Conservation (phyloP, 495 filamentous ascomycete genomes). For the Lineolata rhizophorae region DNA sequence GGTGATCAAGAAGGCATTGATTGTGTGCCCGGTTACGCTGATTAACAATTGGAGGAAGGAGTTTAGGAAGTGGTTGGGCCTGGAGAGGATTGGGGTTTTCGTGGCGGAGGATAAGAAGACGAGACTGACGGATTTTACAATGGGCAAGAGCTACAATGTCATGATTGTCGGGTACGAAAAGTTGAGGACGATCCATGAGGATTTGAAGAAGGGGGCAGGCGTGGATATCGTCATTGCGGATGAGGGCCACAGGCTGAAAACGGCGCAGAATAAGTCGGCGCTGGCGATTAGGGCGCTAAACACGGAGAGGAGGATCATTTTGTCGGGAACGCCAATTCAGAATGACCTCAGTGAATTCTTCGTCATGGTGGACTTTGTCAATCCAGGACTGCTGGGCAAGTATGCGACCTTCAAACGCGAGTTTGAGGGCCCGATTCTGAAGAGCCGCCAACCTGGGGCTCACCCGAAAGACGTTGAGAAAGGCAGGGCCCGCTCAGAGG, state of each 20-base stretch:
- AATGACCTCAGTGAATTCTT: conserved; percentile 67
- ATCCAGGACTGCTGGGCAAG: conserved; percentile 47
- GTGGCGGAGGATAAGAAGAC: conserved; percentile 45
- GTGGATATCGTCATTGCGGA: conserved; percentile 67
- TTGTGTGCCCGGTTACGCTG: conserved; percentile 62
- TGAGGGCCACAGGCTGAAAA: conserved; percentile 66
- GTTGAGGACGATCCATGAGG: conserved; percentile 42
- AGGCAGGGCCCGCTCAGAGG: conserved; percentile 44
- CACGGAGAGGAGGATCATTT: conserved; percentile 41
- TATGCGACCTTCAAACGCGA: conserved; percentile 48
- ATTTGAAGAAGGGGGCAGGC: conserved; percentile 36
- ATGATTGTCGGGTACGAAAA: conserved; percentile 79
- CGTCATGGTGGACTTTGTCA: conserved; percentile 60
- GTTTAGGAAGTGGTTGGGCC: conserved; percentile 62
- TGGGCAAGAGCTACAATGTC: conserved; percentile 48
- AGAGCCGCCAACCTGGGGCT: conserved; percentile 50
- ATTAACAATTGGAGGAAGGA: conserved; percentile 69
- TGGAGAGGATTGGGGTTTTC: conserved; percentile 56
- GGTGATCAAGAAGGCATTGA: conserved; percentile 55
- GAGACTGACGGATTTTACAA: conserved; percentile 51
- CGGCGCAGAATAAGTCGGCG: conserved; percentile 60
- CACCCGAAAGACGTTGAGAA: conserved; percentile 45
- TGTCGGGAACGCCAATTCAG: conserved; percentile 62
- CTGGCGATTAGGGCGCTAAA: conserved; percentile 52
- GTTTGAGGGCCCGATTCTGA: conserved; percentile 53